phyloP scores from a whole-genome alignment of 2,329 filamentous ascomycete genomes.

The Triangularia verruculosa region DNA sequence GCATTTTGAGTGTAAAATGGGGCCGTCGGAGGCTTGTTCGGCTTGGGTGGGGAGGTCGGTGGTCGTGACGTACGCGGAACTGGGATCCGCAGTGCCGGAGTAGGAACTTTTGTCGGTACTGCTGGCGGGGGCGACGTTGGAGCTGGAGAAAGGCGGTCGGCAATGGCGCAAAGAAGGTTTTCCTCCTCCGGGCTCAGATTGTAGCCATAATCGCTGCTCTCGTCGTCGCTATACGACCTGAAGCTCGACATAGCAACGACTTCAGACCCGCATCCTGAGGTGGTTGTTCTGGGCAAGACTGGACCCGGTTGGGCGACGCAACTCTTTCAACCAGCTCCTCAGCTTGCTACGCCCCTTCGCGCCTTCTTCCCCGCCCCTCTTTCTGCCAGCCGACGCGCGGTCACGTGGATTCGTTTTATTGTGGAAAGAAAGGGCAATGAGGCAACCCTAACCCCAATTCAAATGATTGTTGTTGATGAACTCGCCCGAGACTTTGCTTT shows the following conservation, averaged over 20 bases:
- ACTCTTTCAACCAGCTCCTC: not conserved
- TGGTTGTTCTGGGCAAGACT: not conserved
- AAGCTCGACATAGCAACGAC: slow-evolving; percentile 21
- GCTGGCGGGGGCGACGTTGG: slow-evolving; percentile 11
- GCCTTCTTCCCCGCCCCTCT: slow-evolving; percentile 3
- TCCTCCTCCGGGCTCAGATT: slow-evolving; percentile 49
- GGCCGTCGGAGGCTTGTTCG: not conserved
- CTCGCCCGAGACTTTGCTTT: no score
- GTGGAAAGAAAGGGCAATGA: no score
- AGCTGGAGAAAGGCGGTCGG: slow-evolving; percentile 20
- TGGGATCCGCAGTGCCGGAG: not conserved
- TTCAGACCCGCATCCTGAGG: slow-evolving; percentile 2
- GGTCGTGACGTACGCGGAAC: not conserved
- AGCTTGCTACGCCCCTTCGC: not conserved
- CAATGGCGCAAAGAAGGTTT: slow-evolving; percentile 35
- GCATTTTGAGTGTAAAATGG: not conserved
- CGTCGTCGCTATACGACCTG: slow-evolving; percentile 31
- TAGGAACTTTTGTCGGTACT: not conserved
- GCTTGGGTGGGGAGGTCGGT: not conserved
- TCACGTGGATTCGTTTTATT: not conserved
- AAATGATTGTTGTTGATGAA: no score
- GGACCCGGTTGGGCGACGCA: not conserved
- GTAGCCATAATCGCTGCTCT: slow-evolving; percentile 45
- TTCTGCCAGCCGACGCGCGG: not conserved
- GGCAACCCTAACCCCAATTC: not conserved